These are phyloP conservation scores for Podila horticola DNA, from an alignment of 192 early-diverging fungal species.

Conservation along the genomic window DNA sequence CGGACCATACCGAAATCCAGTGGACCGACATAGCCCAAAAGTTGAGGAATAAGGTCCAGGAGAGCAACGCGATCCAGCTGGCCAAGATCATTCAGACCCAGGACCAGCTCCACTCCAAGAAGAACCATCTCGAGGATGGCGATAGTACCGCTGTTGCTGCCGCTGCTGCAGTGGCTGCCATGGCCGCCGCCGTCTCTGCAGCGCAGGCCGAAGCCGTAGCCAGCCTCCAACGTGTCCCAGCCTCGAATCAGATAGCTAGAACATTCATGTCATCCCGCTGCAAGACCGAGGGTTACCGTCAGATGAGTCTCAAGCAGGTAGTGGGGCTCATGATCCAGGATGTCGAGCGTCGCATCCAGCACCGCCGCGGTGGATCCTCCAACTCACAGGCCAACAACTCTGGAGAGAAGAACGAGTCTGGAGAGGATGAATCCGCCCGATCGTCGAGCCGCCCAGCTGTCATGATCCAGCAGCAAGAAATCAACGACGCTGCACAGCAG, in stretches of 20 bases:
- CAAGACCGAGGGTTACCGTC: constrained; percentile 37
- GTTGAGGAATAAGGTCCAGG: constrained; percentile 38
- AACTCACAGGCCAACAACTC: background rate
- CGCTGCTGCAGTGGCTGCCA: constrained; percentile 37
- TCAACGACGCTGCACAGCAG: constrained; percentile 46
- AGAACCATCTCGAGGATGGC: constrained; percentile 41
- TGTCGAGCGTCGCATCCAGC: constrained; percentile 39
- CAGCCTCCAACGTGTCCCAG: constrained; percentile 43
- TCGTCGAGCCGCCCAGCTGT: background rate
- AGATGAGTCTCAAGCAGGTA: constrained; percentile 39
- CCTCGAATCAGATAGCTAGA: constrained; percentile 42
- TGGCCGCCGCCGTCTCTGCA: constrained; percentile 47
- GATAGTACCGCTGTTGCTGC: constrained; percentile 32
- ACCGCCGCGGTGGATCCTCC: constrained; percentile 22
- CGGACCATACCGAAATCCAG: constrained; percentile 42
- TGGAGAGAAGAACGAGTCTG: background rate
- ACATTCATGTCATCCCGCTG: constrained; percentile 51
- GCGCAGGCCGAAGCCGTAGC: constrained; percentile 50
- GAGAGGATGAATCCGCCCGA: no score
- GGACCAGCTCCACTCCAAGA: constrained; percentile 41
- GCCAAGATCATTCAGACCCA: constrained; percentile 48
- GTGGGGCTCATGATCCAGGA: constrained; percentile 43
- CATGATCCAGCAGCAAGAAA: constrained; percentile 27
- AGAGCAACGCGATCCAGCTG: constrained; percentile 43
- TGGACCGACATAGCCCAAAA: constrained; percentile 44